Base-by-base conservation (phyloP, 1,284 basidiomycete species). In the Ustilago sp. region DNA sequence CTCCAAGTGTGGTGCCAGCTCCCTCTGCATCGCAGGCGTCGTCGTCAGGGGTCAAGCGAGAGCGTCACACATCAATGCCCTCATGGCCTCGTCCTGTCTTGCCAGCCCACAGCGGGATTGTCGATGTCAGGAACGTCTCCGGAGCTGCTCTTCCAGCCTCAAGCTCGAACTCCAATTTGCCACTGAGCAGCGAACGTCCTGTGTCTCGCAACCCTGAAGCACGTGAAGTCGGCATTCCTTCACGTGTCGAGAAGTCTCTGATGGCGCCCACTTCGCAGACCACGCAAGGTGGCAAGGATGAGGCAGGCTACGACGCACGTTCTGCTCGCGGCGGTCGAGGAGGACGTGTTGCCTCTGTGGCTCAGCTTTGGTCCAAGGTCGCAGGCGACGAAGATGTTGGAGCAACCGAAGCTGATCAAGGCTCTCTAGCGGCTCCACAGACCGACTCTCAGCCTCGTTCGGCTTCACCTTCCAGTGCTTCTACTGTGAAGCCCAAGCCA, bases 281-380 rank as follows among this genome's bases (percentile, higher is more conserved):
- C 32, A 39, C 43, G 19, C 35, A 35, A 38, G 39, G 54, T 28
- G 39, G 31, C 61, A 72, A 61, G 23, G 57, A 55, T 11, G 63
- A 66, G 12, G 12, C 35, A 4, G 35, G 74, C 12, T 93, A 93
- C 82, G 90, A 93, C 79, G 86, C 92, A 23, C 90, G 91, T 6
- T 93, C 92, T 45, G 92, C 92, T 11, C 89, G 92, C 31, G 92
- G 93, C 3, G 93, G 93, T 2, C 87, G 89, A 58, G 93, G 93
- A 0, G 93, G 92, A 11, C 89, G 89, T 59, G 93, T 94, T 15
- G 88, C 92, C 2, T 88, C 92, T 6, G 92, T 93, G 2, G 90
- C 91, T 0, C 89, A 91, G 5, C 87, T 94, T 31, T 94, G 92
- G 92, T 89, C 91, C 32, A 77, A 72, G 47, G 85, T 80, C 31